A percentile compares a stretch with the other conserved stretches of the same genome.
These are phyloP conservation scores for Ceratocystis variospora DNA, from an alignment of 2,329 filamentous ascomycete species.

Conservation along the genomic window DNA sequence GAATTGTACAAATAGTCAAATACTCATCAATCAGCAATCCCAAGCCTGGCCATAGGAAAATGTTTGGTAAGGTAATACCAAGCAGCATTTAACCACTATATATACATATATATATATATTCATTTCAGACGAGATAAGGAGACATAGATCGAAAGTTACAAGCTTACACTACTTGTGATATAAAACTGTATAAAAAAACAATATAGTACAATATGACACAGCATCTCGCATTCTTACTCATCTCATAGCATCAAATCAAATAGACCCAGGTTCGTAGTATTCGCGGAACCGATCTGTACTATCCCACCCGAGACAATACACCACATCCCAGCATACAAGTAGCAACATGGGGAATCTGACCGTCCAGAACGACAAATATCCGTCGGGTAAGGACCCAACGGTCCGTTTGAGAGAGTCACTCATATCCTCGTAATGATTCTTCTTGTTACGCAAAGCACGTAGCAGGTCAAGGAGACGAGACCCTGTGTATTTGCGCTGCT, in stretches of 20 bases:
- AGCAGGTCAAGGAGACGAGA: conserved; percentile 71
- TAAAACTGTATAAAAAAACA: not conserved
- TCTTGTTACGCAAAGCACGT: conserved; percentile 84
- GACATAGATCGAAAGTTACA: not conserved
- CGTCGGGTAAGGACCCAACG: conserved; percentile 63
- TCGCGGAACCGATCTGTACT: conserved; percentile 52
- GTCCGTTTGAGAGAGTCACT: conserved; percentile 54
- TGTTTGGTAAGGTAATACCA: no score
- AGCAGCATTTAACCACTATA: no score
- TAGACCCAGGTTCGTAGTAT: conserved; percentile 46
- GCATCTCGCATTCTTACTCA: not conserved
- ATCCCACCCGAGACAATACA: conserved; percentile 52
- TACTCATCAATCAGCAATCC: no score
- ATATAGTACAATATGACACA: not conserved
- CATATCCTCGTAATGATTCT: conserved; percentile 97
- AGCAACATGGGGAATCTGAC: conserved; percentile 63
- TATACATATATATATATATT: no score
- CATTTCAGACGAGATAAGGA: not conserved
- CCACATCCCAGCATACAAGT: conserved; percentile 63
- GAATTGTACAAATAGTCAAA: no score
- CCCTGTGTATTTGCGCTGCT: conserved; percentile 90
- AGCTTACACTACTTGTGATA: not conserved
- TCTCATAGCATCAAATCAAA: conserved; percentile 19
- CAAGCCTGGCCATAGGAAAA: no score
- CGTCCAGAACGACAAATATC: conserved; percentile 76